Percentiles rank a stretch among this genome's conserved stretches.
Conservation (phyloP, 2,329 filamentous ascomycete species). For the Penicillium sclerotigenum region DNA sequence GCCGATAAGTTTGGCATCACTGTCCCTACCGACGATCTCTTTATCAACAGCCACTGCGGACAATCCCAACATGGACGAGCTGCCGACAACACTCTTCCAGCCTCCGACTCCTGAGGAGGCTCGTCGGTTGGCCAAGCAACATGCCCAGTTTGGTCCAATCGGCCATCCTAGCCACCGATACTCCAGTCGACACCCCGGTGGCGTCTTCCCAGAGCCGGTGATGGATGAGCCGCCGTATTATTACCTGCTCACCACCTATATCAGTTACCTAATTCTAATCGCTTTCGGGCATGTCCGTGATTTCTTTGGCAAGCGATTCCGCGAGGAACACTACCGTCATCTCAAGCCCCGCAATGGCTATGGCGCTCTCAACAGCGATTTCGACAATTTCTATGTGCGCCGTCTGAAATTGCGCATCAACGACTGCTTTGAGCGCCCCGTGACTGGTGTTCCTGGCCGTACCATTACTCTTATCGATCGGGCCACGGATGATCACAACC, state of each 20-base stretch:
- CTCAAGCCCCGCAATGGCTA: constrained; percentile 83
- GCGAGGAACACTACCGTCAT: constrained; percentile 79
- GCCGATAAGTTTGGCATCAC: constrained; percentile 66
- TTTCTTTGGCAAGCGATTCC: constrained; percentile 96
- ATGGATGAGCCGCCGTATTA: constrained; percentile 97
- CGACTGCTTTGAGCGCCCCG: constrained; percentile 91
- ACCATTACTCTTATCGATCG: constrained; percentile 92
- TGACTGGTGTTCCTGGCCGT: constrained; percentile 87
- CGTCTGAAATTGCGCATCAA: constrained; percentile 91
- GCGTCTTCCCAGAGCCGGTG: constrained; percentile 74
- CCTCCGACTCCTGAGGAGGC: constrained; percentile 82
- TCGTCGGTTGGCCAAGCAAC: constrained; percentile 68
- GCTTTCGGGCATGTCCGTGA: constrained; percentile 92
- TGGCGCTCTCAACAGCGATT: constrained; percentile 93
- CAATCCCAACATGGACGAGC: constrained; percentile 69
- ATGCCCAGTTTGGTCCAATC: constrained; percentile 89
- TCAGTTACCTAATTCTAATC: constrained; percentile 95
- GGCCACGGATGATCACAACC: constrained; percentile 86
- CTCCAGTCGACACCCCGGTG: constrained; percentile 80
- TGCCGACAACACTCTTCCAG: constrained; percentile 78
- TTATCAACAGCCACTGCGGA: constrained; percentile 80
- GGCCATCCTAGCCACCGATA: constrained; percentile 78
- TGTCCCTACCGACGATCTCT: constrained; percentile 85
- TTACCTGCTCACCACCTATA: constrained; percentile 94
- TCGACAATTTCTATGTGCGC: constrained; percentile 97